phyloP scores from a whole-genome alignment of 108 stramenopile species.

The Nitzschia sp. region DNA sequence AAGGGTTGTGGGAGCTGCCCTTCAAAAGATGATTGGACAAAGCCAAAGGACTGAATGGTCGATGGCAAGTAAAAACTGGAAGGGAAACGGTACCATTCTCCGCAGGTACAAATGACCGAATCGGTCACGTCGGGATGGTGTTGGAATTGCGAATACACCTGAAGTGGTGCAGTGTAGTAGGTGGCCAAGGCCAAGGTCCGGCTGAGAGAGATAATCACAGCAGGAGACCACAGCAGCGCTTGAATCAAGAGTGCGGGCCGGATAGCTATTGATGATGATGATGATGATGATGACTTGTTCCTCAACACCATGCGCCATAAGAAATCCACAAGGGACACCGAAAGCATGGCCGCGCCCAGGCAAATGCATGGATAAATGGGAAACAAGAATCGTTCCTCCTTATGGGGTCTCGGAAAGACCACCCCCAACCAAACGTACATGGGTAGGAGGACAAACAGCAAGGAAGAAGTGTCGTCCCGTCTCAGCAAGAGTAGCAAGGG shows the following conservation, averaged over 20 bases:
- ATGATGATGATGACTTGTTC: too few relatives aligned
- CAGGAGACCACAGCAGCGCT: conserved; percentile 34
- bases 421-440: conserved; percentile 83
- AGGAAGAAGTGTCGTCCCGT: conserved; percentile 1
- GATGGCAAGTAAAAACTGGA: conserved; percentile 86
- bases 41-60: conserved; percentile 56
- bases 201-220: conserved; percentile 46
- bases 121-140: conserved; percentile 13
- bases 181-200: conserved; percentile 66
- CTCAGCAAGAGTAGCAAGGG: conserved; percentile 19
- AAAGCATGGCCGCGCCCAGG: conserved; percentile 46
- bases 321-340: conserved; percentile 25
- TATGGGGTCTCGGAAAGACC: conserved; percentile 90
- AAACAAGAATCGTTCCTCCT: conserved; percentile 96
- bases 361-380: conserved; percentile 83
- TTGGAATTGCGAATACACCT: conserved; percentile 48
- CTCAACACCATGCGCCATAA: too few relatives aligned
- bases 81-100: conserved; percentile 98
- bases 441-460: conserved; percentile 47
- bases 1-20: conserved; percentile 94
- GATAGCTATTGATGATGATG: background rate
- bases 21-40: conserved; percentile 81
- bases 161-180: conserved; percentile 79
- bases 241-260: conserved; percentile 29
- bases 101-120: conserved; percentile 81